A percentile compares a stretch with the other conserved stretches of the same genome.
phyloP scores from a whole-genome alignment of 768 basidiomycete species.

The Clitopilus passeckerianus region DNA sequence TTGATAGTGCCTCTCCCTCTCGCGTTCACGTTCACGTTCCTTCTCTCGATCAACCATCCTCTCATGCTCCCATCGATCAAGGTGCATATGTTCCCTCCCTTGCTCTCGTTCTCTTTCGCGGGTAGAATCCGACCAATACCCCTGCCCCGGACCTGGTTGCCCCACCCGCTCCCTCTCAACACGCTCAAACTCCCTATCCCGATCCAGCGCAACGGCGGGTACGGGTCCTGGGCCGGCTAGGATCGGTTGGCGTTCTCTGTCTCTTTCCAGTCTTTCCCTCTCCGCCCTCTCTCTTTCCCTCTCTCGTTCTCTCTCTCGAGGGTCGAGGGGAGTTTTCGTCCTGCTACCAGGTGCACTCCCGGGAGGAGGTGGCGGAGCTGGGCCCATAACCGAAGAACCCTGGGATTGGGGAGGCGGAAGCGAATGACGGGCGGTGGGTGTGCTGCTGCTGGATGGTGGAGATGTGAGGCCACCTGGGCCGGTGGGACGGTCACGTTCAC shows the following conservation, averaged over 20 bases:
- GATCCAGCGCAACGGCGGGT: background rate
- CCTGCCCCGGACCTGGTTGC: background rate
- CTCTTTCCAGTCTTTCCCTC: no score
- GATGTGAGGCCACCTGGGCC: background rate
- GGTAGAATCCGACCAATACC: background rate
- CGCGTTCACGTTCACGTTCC: background rate
- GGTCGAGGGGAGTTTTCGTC: background rate
- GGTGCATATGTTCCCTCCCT: background rate
- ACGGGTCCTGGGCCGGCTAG: background rate
- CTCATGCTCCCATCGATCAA: background rate
- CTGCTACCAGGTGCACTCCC: background rate
- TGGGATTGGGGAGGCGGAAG: background rate
- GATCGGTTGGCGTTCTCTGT: background rate
- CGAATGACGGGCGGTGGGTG: background rate
- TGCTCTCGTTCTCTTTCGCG: constrained; percentile 3
- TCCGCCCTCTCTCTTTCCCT: no score
- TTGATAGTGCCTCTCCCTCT: background rate
- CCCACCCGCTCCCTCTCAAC: background rate
- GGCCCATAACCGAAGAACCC: background rate
- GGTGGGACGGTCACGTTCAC: background rate
- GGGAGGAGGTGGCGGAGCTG: background rate
- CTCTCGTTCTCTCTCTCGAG: background rate
- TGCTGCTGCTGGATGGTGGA: background rate
- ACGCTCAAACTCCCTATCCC: background rate
- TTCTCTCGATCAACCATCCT: background rate